These are phyloP conservation scores for Boletus rufocinnamomeus DNA, from an alignment of 768 basidiomycete genomes.

Conservation along the genomic window DNA sequence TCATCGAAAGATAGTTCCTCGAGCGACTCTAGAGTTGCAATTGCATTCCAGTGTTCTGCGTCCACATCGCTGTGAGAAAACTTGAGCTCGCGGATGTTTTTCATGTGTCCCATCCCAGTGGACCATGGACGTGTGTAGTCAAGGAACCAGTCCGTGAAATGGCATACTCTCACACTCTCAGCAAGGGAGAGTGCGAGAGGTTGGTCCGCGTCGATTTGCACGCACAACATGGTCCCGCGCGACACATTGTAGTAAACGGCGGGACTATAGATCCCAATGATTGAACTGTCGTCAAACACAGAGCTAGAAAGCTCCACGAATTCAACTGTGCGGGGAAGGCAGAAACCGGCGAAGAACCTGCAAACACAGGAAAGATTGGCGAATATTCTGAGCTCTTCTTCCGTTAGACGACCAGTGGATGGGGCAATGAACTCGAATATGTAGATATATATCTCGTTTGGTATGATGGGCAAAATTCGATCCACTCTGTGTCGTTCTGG, in stretches of 20 bases:
- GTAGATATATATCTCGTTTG: constrained; percentile 43
- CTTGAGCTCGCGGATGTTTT: constrained; percentile 14
- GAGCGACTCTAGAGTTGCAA: constrained; percentile 16
- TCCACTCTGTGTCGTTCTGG: constrained; percentile 24
- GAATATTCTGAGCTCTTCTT: constrained; percentile 8
- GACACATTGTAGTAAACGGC: no score
- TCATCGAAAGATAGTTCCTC: constrained; percentile 14
- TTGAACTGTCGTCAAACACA: no score
- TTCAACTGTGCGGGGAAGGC: constrained; percentile 43
- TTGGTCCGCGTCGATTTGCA: no score
- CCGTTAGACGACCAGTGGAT: constrained; percentile 3
- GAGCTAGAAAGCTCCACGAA: constrained; percentile 26
- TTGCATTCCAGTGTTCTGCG: constrained; percentile 13
- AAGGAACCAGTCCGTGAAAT: no score
- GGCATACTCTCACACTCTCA: no score
- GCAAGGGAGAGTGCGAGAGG: no score
- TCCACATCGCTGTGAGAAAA: constrained; percentile 15
- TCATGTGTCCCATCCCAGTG: constrained; percentile 18
- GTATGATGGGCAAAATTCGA: constrained; percentile 34
- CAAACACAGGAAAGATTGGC: constrained; percentile 43
- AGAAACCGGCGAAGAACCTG: constrained; percentile 41
- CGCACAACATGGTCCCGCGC: no score
- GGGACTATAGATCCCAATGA: no score
- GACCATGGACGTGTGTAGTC: no score
- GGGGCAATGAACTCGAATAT: constrained; percentile 23